Evolutionary conservation across 2,329 filamentous ascomycete genomes (phyloP).

Genomic region (Exophiala alcalophila): DNA sequence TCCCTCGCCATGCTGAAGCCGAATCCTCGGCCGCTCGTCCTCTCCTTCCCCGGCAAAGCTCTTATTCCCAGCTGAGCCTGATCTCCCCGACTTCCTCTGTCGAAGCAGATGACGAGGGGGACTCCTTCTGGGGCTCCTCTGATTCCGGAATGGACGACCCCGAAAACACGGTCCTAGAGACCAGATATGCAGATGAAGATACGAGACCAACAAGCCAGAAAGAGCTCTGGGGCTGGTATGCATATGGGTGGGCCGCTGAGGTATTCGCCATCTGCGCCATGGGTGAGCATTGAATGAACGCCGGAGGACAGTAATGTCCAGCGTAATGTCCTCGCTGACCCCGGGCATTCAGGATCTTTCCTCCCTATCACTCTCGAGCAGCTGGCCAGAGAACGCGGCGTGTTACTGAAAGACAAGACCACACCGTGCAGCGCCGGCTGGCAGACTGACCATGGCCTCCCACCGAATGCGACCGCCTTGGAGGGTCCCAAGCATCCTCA

Average conservation of each 20-base stretch:
- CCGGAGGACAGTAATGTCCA: too few species aligned
- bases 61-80: constrained; percentile 54
- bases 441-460: constrained; percentile 38
- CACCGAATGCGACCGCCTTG: constrained; percentile 32
- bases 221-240: constrained; percentile 92
- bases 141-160: constrained; percentile 37
- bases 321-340: constrained; percentile 20
- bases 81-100: constrained; percentile 60
- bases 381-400: constrained; percentile 85
- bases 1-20: constrained; percentile 28
- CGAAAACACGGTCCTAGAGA: constrained; percentile 31
- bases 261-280: constrained; percentile 91
- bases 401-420: constrained; percentile 72
- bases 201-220: constrained; percentile 79
- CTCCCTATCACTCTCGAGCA: constrained; percentile 94
- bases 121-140: constrained; percentile 32
- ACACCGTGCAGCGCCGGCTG: constrained; percentile 67
- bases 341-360: constrained; percentile 66
- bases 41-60: constrained; percentile 18
- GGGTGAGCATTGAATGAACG: constrained; percentile 47
- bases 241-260: constrained; percentile 93
- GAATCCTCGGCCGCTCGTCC: constrained; percentile 18
- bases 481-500: constrained; percentile 21
- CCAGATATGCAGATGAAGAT: constrained; percentile 76
- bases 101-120: constrained; percentile 65